These are phyloP conservation scores for Xylaria sp. DNA, from an alignment of 2,329 filamentous ascomycete genomes.

Conservation along the genomic window DNA sequence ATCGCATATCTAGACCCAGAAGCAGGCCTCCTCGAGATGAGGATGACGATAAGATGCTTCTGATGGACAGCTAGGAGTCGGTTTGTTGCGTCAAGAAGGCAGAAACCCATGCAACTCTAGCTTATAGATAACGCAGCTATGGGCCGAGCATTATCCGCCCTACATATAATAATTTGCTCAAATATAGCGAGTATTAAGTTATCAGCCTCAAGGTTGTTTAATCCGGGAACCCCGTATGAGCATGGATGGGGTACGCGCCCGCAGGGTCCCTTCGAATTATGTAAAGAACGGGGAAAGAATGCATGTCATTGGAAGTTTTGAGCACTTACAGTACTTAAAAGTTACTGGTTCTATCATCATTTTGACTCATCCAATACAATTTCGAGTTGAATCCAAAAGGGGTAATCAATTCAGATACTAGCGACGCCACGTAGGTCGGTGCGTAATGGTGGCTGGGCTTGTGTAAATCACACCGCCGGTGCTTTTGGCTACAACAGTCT, in stretches of 20 bases:
- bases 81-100: not conserved
- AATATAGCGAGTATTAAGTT: not conserved
- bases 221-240: constrained; percentile 4
- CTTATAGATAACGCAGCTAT: not conserved
- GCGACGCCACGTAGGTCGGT: constrained; percentile 3
- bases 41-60: not conserved
- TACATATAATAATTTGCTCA: not conserved
- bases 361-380: constrained; percentile 25
- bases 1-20: not conserved
- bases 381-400: constrained; percentile 15
- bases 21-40: not conserved
- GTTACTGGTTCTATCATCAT: not conserved
- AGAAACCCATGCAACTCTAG: not conserved
- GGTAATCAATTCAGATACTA: constrained; percentile 19
- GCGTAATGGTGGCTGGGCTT: not conserved
- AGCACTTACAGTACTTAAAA: not conserved
- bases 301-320: constrained; percentile 4
- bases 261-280: not conserved
- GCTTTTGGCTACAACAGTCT: not conserved
- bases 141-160: not conserved
- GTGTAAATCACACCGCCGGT: constrained; percentile 1
- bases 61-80: not conserved
- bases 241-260: not conserved
- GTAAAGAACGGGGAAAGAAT: not conserved
- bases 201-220: constrained; percentile 12